These are phyloP conservation scores for Scedosporium aurantiacum DNA, from an alignment of 2,329 filamentous ascomycete genomes.

Conservation along the genomic window DNA sequence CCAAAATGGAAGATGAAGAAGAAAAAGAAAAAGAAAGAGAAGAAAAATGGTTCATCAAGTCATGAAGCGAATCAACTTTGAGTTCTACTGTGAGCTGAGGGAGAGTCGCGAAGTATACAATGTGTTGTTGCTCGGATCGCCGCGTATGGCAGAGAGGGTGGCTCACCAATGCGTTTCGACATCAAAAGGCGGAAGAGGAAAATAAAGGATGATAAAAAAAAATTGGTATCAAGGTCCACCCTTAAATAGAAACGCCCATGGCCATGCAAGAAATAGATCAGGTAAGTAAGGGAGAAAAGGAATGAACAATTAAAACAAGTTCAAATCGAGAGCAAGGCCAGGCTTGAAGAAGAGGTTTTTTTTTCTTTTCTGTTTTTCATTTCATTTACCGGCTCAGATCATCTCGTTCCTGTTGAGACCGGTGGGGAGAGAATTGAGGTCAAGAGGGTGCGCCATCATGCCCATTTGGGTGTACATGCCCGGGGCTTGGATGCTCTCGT, in stretches of 20 bases:
- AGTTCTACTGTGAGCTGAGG: slow-evolving; percentile 6
- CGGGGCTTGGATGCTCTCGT: slow-evolving; percentile 28
- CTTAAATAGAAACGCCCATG: slow-evolving; percentile 21
- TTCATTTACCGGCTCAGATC: slow-evolving; percentile 26
- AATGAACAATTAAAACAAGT: background rate
- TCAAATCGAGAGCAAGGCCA: background rate
- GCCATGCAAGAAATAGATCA: slow-evolving; percentile 26
- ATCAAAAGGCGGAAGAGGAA: slow-evolving; percentile 13
- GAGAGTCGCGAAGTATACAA: slow-evolving; percentile 12
- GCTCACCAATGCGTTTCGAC: slow-evolving; percentile 1
- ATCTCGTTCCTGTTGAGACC: slow-evolving; percentile 44
- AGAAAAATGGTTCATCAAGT: background rate
- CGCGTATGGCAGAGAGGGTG: background rate
- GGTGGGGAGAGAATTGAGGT: slow-evolving; percentile 23
- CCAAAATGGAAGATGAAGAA: background rate
- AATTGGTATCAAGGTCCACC: slow-evolving; percentile 1
- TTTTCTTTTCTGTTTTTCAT: background rate
- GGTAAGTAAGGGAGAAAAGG: background rate
- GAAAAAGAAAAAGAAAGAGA: slow-evolving; percentile 2
- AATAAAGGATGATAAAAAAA: slow-evolving; percentile 8
- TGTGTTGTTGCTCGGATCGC: background rate
- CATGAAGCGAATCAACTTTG: background rate
- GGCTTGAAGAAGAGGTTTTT: background rate
- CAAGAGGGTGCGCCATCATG: slow-evolving; percentile 17
- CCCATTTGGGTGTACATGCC: slow-evolving; percentile 10